These are phyloP conservation scores for Chlamydomonas incerta DNA, from an alignment of 139 green algal genomes.

Conservation along the genomic window DNA sequence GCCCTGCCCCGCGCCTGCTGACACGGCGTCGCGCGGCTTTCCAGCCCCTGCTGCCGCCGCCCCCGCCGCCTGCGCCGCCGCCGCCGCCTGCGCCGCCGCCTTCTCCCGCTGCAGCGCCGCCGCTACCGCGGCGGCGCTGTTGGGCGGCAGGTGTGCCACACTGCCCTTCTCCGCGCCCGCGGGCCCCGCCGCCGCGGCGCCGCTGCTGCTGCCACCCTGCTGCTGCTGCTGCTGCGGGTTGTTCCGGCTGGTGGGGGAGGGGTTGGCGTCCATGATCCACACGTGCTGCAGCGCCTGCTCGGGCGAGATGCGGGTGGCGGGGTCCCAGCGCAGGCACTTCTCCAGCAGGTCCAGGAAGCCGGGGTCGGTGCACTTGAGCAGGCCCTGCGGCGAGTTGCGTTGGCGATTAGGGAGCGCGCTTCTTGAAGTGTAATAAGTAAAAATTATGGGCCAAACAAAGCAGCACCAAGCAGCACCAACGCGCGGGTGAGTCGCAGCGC, in stretches of 20 bases:
- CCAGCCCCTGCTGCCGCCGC: not conserved
- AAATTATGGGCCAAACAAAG: no score
- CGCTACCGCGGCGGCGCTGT: not conserved
- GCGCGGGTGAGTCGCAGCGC: no score
- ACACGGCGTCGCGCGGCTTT: not conserved
- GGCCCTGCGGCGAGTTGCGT: no score
- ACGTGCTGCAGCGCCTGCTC: constrained; percentile 81
- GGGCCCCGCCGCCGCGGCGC: not conserved
- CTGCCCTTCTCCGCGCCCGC: not conserved
- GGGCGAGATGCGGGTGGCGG: constrained; percentile 72
- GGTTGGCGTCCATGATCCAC: constrained; percentile 71
- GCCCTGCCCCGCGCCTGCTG: not conserved
- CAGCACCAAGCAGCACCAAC: no score
- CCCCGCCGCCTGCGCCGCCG: not conserved
- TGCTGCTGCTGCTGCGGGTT: not conserved
- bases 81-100: not conserved
- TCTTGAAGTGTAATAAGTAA: no score
- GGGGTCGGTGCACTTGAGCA: constrained; percentile 66
- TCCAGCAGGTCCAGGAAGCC: constrained; percentile 77
- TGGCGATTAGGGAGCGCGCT: no score
- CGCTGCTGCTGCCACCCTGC: not conserved
- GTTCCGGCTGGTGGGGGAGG: constrained; percentile 24
- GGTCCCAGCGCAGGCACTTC: constrained; percentile 81
- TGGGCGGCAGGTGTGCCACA: no score
- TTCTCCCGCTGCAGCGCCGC: not conserved